Percentiles rank a stretch among this genome's conserved stretches.
These are phyloP conservation scores for Phoma sp. DNA, from an alignment of 2,329 filamentous ascomycete genomes.

Conservation along the genomic window DNA sequence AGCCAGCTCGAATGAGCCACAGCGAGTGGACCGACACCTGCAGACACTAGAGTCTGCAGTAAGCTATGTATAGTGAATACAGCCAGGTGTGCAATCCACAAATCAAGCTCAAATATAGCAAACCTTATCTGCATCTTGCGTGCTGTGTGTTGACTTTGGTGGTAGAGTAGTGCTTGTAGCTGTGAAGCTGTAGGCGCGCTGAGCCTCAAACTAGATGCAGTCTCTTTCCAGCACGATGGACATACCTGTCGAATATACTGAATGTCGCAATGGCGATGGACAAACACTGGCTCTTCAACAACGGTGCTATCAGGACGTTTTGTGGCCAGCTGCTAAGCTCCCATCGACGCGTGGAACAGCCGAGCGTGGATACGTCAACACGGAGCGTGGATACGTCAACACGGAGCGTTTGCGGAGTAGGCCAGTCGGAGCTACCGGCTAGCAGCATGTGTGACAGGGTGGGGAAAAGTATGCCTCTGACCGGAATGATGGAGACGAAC, in stretches of 20 bases:
- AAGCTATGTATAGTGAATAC: constrained; percentile 2
- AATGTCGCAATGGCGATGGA: neutral
- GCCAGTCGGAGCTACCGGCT: constrained; percentile 17
- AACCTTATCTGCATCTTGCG: neutral
- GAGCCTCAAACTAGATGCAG: neutral
- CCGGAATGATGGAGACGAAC: constrained; percentile 4
- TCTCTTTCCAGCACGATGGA: neutral
- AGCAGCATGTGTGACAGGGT: constrained; percentile 8
- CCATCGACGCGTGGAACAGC: constrained; percentile 4
- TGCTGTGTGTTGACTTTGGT: neutral
- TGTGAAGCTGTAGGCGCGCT: neutral
- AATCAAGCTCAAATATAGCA: neutral
- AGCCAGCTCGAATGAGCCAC: constrained; percentile 8
- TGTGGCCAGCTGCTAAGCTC: constrained; percentile 2
- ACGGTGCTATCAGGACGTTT: neutral
- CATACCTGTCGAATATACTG: neutral
- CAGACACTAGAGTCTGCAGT: neutral
- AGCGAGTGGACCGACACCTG: neutral
- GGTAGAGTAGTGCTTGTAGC: neutral
- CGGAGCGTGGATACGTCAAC: constrained; percentile 12
- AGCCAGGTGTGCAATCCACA: constrained; percentile 4
- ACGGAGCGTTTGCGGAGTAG: constrained; percentile 13
- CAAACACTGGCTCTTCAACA: neutral
- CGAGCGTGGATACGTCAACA: constrained; percentile 11
- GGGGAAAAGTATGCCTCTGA: constrained; percentile 1